Percentiles rank a stretch among this genome's conserved stretches.
phyloP scores from a whole-genome alignment of 106 monocot species.

The Dendrobium nobile region DNA sequence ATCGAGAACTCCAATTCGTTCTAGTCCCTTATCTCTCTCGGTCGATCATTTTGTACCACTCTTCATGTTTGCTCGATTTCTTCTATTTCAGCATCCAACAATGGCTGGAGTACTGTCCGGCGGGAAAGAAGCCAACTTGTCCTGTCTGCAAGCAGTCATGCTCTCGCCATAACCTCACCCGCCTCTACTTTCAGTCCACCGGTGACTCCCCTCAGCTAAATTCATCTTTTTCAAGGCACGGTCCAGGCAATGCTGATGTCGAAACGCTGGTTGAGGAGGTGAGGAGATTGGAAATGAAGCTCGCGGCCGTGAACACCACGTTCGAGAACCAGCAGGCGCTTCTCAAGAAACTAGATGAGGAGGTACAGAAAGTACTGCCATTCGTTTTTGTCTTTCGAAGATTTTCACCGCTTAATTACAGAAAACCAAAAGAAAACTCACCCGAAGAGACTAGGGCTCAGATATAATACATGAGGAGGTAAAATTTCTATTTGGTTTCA shows the following conservation, averaged over 20 bases:
- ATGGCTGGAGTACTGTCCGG: slow-evolving; percentile 93
- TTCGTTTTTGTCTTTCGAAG: neutral
- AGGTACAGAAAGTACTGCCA: slow-evolving; percentile 23
- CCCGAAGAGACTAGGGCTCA: neutral
- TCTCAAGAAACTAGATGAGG: slow-evolving; percentile 41
- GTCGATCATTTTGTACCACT: neutral
- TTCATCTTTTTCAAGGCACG: neutral
- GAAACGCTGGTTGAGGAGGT: slow-evolving; percentile 41
- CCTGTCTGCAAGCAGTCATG: slow-evolving; percentile 96
- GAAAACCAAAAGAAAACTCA: neutral
- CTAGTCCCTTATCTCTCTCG: neutral
- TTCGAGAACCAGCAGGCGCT: slow-evolving; percentile 44
- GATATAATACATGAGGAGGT: too few species aligned
- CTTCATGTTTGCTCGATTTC: neutral
- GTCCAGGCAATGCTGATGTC: slow-evolving; percentile 15
- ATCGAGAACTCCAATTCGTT: neutral
- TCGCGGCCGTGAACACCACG: slow-evolving; percentile 12
- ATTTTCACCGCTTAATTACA: neutral
- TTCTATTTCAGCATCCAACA: slow-evolving; percentile 62
- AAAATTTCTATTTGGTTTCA: too few species aligned
- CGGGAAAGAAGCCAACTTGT: slow-evolving; percentile 69
- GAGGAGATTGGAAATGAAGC: slow-evolving; percentile 40
- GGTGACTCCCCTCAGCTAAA: slow-evolving; percentile 21
- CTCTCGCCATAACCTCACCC: slow-evolving; percentile 22
- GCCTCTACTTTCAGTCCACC: slow-evolving; percentile 83